Percentiles rank a stretch among this genome's conserved stretches.
These are phyloP conservation scores for Daldinia caldariorum DNA, from an alignment of 495 filamentous ascomycete genomes.

Conservation along the genomic window DNA sequence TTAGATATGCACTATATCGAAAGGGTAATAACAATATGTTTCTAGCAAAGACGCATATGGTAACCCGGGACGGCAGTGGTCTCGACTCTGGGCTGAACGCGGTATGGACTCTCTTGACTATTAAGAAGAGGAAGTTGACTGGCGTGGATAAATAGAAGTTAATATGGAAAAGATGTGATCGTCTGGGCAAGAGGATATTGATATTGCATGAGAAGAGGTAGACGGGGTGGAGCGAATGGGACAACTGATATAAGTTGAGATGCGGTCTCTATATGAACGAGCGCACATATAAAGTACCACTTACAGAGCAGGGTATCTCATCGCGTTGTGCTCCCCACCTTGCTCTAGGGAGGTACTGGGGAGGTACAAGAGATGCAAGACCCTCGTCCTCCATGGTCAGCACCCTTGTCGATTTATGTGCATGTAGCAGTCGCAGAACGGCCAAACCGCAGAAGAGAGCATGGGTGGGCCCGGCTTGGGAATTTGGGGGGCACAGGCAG, in stretches of 20 bases:
- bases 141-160: constrained; percentile 58
- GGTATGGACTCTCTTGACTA: constrained; percentile 52
- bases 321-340: constrained; percentile 40
- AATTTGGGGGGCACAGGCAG: constrained; percentile 32
- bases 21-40: constrained; percentile 37
- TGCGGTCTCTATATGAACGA: constrained; percentile 44
- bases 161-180: constrained; percentile 55
- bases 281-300: constrained; percentile 27
- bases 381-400: constrained; percentile 22
- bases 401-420: constrained; percentile 41
- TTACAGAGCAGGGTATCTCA: constrained; percentile 34
- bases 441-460: constrained; percentile 37
- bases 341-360: constrained; percentile 33
- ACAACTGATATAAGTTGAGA: constrained; percentile 45
- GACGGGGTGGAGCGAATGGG: constrained; percentile 45
- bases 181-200: constrained; percentile 47
- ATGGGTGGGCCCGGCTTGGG: constrained; percentile 36
- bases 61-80: constrained; percentile 39
- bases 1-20: constrained; percentile 43
- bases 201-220: constrained; percentile 49
- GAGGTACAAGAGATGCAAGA: constrained; percentile 36
- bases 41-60: constrained; percentile 47
- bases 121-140: constrained; percentile 50
- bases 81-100: constrained; percentile 48
- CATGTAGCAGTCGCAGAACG: constrained; percentile 36